phyloP scores from a whole-genome alignment of 2,329 filamentous ascomycete genomes.

The Cladophialophora yegresii region DNA sequence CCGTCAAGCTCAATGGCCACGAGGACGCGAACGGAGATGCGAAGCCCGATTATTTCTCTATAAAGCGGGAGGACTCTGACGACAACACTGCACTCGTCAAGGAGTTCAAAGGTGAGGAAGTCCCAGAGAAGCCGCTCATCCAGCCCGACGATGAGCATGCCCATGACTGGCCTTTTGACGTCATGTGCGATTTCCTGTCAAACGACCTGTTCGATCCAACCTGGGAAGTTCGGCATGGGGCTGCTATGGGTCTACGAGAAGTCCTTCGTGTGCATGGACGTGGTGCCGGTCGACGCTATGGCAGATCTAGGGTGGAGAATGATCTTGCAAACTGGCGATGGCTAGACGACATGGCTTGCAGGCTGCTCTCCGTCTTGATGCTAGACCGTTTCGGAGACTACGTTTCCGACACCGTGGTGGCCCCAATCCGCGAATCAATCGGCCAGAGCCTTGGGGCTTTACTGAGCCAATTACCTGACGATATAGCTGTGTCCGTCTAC shows the following conservation, averaged over 20 bases:
- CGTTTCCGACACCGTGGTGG: conserved; percentile 94
- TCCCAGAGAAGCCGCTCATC: conserved; percentile 82
- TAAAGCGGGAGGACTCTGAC: conserved; percentile 77
- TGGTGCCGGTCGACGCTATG: conserved; percentile 76
- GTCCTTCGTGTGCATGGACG: conserved; percentile 87
- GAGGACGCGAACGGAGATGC: conserved; percentile 62
- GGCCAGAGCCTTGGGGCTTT: conserved; percentile 91
- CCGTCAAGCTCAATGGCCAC: conserved; percentile 63
- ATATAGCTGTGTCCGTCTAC: conserved; percentile 83
- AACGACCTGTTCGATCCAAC: conserved; percentile 89
- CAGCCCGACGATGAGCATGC: conserved; percentile 77
- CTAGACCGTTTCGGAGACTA: conserved; percentile 97
- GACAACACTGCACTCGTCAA: conserved; percentile 91
- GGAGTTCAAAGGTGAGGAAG: conserved; percentile 84
- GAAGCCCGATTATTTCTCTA: conserved; percentile 81
- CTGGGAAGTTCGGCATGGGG: conserved; percentile 95
- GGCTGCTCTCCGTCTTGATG: conserved; percentile 93
- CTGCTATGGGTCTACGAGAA: conserved; percentile 91
- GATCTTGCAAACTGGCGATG: conserved; percentile 76
- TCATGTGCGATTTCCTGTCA: conserved; percentile 89
- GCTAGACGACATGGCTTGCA: conserved; percentile 93
- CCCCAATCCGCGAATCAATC: conserved; percentile 91
- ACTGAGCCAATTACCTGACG: conserved; percentile 75
- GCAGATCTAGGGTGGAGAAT: conserved; percentile 72
- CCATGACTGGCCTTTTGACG: conserved; percentile 88